phyloP scores from a whole-genome alignment of 106 monocot genomes.

The Dendrobium nobile region DNA sequence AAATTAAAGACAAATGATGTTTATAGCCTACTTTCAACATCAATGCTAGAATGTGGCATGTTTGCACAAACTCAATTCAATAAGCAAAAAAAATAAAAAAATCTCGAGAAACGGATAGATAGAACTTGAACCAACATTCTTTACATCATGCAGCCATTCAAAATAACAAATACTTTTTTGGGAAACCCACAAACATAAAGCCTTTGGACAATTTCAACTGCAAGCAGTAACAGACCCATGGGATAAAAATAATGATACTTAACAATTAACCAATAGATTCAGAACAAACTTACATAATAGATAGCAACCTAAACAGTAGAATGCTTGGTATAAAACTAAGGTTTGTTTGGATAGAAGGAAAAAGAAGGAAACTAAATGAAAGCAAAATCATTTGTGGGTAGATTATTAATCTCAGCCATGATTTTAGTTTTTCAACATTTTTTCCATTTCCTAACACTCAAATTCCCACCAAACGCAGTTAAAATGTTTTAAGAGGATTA shows the following conservation, averaged over 20 bases:
- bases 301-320: neutral
- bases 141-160: neutral
- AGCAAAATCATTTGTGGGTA: neutral
- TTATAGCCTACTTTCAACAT: neutral
- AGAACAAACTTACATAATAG: neutral
- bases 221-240: neutral
- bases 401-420: neutral
- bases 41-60: neutral
- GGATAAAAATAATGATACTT: neutral
- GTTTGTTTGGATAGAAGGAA: neutral
- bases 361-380: neutral
- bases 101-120: neutral
- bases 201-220: neutral
- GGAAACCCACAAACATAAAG: neutral
- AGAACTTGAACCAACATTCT: neutral
- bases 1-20: neutral
- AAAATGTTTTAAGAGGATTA: slow-evolving; percentile 1
- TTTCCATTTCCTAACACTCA: neutral
- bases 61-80: neutral
- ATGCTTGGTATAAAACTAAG: neutral
- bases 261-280: neutral
- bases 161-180: neutral
- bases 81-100: neutral
- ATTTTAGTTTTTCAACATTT: neutral
- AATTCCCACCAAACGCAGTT: neutral